A percentile compares a stretch with the other conserved stretches of the same genome.
phyloP scores from a whole-genome alignment of 202 grass and related monocot genomes.

The Alloteropsis angusta region DNA sequence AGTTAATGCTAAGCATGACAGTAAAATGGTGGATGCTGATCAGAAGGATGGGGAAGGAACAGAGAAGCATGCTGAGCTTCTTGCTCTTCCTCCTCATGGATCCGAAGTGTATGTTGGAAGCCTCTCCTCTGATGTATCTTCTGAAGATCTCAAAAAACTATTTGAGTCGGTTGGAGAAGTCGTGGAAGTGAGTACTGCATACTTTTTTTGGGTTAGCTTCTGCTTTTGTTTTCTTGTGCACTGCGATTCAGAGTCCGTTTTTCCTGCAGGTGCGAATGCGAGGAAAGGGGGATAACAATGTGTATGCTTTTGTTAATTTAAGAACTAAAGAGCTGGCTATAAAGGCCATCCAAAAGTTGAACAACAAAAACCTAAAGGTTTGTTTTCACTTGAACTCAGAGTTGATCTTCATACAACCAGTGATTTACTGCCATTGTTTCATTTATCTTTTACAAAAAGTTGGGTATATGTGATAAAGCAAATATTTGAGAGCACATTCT shows the following conservation, averaged over 20 bases:
- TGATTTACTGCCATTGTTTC: background rate
- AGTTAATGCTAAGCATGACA: background rate
- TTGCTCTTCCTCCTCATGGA: slow-evolving; percentile 79
- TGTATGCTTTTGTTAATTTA: slow-evolving; percentile 82
- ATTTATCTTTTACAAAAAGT: background rate
- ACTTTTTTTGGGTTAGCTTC: slow-evolving; percentile 16
- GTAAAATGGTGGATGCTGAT: background rate
- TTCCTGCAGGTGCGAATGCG: slow-evolving; percentile 72
- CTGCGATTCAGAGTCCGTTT: slow-evolving; percentile 7
- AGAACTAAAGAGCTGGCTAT: slow-evolving; percentile 54
- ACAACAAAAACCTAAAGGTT: slow-evolving; percentile 71
- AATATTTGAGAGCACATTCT: background rate
- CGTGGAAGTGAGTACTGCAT: slow-evolving; percentile 54
- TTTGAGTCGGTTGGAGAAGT: slow-evolving; percentile 73
- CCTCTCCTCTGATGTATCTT: slow-evolving; percentile 29
- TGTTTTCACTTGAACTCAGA: slow-evolving; percentile 3
- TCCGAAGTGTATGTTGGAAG: slow-evolving; percentile 77
- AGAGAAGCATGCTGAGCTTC: slow-evolving; percentile 49
- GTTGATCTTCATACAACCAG: slow-evolving; percentile 5
- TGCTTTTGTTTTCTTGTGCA: slow-evolving; percentile 17
- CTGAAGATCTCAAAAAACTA: slow-evolving; percentile 66
- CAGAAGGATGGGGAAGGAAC: slow-evolving; percentile 22
- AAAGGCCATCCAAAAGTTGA: slow-evolving; percentile 65
- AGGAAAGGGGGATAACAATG: slow-evolving; percentile 50
- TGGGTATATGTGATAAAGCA: background rate